phyloP scores from a whole-genome alignment of 768 basidiomycete genomes.

The Agrocybe pediades region DNA sequence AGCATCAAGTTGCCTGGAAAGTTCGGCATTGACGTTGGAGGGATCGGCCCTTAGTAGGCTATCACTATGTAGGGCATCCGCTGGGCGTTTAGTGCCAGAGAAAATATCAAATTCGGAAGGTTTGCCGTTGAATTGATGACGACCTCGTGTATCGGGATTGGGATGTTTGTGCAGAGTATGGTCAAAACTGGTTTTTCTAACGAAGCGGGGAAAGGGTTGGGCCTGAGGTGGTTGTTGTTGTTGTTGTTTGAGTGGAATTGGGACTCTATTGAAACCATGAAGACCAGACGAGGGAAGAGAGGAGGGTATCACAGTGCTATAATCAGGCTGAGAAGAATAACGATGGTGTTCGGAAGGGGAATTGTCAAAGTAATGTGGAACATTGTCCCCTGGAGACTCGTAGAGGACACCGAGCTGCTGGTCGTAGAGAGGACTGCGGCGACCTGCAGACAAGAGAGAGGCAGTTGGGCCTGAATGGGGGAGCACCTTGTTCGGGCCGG shows the following conservation, averaged over 20 bases:
- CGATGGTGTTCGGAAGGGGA: slow-evolving; percentile 7
- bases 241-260: slow-evolving; percentile 30
- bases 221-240: no score
- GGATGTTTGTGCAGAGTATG: slow-evolving; percentile 80
- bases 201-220: slow-evolving; percentile 82
- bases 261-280: slow-evolving; percentile 52
- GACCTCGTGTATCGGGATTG: slow-evolving; percentile 55
- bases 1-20: slow-evolving; percentile 27
- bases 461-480: slow-evolving; percentile 26
- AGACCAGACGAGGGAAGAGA: slow-evolving; percentile 75
- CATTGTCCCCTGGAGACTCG: slow-evolving; percentile 28
- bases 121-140: slow-evolving; percentile 83
- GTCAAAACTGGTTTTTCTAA: slow-evolving; percentile 94
- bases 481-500: slow-evolving; percentile 22
- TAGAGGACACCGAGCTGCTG: slow-evolving; percentile 42
- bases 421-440: slow-evolving; percentile 49
- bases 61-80: slow-evolving; percentile 79
- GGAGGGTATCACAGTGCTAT: slow-evolving; percentile 60
- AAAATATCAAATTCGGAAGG: slow-evolving; percentile 65
- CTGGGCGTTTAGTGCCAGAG: slow-evolving; percentile 76
- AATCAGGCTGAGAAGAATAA: slow-evolving; percentile 9
- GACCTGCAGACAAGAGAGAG: slow-evolving; percentile 45
- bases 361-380: slow-evolving; percentile 18
- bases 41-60: slow-evolving; percentile 81
- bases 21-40: slow-evolving; percentile 54